A percentile compares a stretch with the other conserved stretches of the same genome.
Evolutionary conservation across 257 asterid species (phyloP).

Genomic region (Nicotiana noctiflora): DNA sequence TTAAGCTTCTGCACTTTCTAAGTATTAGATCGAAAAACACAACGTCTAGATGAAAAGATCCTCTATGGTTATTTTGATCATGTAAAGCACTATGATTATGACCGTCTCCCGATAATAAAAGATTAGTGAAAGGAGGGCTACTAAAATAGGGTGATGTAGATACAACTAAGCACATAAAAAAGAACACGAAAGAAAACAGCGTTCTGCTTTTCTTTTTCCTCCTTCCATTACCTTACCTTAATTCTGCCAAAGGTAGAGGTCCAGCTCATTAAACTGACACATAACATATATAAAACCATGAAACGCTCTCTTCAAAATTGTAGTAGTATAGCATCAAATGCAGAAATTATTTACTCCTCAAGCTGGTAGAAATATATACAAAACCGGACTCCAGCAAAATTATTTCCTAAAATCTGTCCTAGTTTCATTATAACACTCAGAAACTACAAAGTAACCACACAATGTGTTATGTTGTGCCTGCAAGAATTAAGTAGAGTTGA

Average conservation of each 20-base stretch:
- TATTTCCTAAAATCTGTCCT: not conserved
- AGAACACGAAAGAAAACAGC: not conserved
- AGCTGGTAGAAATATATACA: not conserved
- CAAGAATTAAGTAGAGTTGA: not conserved
- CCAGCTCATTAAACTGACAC: not conserved
- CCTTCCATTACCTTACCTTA: not conserved
- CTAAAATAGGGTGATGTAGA: not conserved
- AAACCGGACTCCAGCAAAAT: not conserved
- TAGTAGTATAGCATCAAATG: not conserved
- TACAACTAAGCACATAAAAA: not conserved
- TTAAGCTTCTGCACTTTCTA: constrained; percentile 53
- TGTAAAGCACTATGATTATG: not conserved
- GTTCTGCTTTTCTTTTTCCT: not conserved
- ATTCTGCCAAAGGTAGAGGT: not conserved
- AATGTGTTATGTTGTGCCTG: not conserved
- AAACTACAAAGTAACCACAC: not conserved
- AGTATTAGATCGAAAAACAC: not conserved
- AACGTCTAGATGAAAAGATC: not conserved
- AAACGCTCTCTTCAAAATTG: not conserved
- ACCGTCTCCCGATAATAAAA: not conserved
- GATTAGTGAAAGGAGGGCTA: constrained; percentile 4
- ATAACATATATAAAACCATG: not conserved
- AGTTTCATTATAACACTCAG: not conserved
- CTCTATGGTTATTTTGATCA: not conserved
- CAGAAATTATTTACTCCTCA: not conserved